Base-by-base conservation (phyloP, 208 protist species). In the Leishmania tarentolae region DNA sequence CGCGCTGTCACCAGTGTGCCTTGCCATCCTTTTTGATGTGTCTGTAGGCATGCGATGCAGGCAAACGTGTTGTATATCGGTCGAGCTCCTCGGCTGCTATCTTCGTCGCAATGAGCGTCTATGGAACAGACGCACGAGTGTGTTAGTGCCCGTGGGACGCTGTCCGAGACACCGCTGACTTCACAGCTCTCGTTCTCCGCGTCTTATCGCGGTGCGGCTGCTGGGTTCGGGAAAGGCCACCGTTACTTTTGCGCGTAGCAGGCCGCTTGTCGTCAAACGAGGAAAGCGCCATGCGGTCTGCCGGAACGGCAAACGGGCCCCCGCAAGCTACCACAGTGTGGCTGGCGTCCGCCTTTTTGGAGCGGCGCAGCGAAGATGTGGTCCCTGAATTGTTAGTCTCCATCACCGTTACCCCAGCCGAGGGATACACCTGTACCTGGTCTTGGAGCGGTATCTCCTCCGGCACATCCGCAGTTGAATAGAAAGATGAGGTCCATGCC, bases 301-400 rank as follows among this genome's bases (percentile, higher is more conserved):
- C 80, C 21, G 92, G 90, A 24, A 88, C 70, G 24, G 87, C 59
- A 75, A 87, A 95, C 28, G 87, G 87, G 40, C 92, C 92, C 28
- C 92, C 92, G 63, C 91, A 83, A n/a, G 87, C 74, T 13, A 94
- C 40, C 3, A 93, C 61, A 9, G 63, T 37, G 24, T 28, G 75
- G 44, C 57, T 52, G 2, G 63, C 44, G 50, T 65, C 69, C 7
- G 66, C 68, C 42, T 85, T 78, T 66, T 71, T 46, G 57, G 76
- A 50, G 17, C 77, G 63, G 21, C 77, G 82, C 24, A 35, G 35
- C 24, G 42, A 5, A 31, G 70, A 35, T 0, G 65, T 28, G 21
- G 40, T 42, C 31, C n/a, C 42, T 3, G 65, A 56, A 31, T 15
- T 35, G 35, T 63, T 80, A 35, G 61, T 42, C n/a, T n/a, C 77